Evolutionary conservation across 2,329 filamentous ascomycete genomes (phyloP), one percentile per base, ranked within the genome.

Genomic region (Trichoderma sp.): DNA sequence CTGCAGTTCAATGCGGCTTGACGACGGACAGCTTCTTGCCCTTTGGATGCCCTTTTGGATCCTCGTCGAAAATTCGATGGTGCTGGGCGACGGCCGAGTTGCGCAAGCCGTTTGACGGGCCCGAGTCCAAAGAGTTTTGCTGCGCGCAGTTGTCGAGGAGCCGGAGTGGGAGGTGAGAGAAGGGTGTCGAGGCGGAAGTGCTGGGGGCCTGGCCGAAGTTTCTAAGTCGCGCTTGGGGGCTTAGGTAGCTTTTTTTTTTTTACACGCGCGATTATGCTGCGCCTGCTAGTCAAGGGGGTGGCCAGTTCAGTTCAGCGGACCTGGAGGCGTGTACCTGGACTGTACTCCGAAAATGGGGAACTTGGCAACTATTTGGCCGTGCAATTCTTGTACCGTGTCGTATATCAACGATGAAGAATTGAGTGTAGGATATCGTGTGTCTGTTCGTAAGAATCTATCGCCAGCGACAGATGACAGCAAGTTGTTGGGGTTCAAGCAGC

Each of bases 241-340:
- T 74, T 76, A 76, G 68, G 72, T 72, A 71, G 68, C 65, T 67
- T 75, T 76, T 75, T 77, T 73, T 78, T 82, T 65, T 71, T 77
- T 78, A 82, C 65, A 76, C 76, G 77, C 77, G 77, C 76, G 76
- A 77, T 77, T 78, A 78, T 76, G 76, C 62, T 78, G 77, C 77
- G 76, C 71, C 75, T 78, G 77, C 75, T 62, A 56, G 35, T 21
- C 35, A 24, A 63, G 76, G 74, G 75, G 78, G 63, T 67, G 72
- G 72, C 50, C 53, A 35, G 29, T 50, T 45, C 45, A 66, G 63
- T 38, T 38, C 24, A 45, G 45, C 62, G 77, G 21, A 71, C 73
- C 71, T 74, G 74, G 74, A 75, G 74, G 74, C 56, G 74, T 75
- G 74, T 72, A 62, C 56, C 53, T 21, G 67, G 41, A 21, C 53